Evolutionary conservation across 108 stramenopile species (phyloP).

Genomic region (Pseudonitzschia multiseries): DNA sequence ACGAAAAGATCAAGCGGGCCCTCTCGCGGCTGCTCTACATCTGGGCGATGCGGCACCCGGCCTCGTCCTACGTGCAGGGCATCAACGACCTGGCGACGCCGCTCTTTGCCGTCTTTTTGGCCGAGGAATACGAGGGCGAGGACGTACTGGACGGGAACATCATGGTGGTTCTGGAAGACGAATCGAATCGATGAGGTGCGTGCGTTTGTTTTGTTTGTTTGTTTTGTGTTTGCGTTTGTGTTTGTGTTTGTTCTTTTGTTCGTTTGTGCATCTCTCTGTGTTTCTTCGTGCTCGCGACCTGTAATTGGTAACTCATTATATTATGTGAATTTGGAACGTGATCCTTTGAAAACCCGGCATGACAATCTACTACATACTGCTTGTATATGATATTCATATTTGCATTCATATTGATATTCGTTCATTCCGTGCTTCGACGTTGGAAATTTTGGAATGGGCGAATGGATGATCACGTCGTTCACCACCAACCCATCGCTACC

Average conservation of each 20-base stretch:
- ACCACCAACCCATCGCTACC: too few relatives aligned
- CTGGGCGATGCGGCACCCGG: slow-evolving; percentile 98
- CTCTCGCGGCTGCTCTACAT: slow-evolving; percentile 91
- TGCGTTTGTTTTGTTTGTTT: background rate
- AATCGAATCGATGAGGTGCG: slow-evolving; percentile 57
- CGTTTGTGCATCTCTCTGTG: background rate
- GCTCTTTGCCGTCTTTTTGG: slow-evolving; percentile 87
- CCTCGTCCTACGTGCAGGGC: slow-evolving; percentile 95
- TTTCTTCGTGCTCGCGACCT: background rate
- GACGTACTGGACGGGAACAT: slow-evolving; percentile 60
- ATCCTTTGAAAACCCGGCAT: too few relatives aligned
- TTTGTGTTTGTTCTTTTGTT: background rate
- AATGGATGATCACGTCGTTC: too few relatives aligned
- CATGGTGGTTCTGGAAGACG: slow-evolving; percentile 66
- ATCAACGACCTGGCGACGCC: slow-evolving; percentile 98
- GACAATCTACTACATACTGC: too few relatives aligned
- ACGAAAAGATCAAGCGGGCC: slow-evolving; percentile 80
- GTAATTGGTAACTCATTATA: too few relatives aligned
- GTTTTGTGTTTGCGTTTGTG: background rate
- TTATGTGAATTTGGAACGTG: too few relatives aligned
- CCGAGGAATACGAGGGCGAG: slow-evolving; percentile 63
- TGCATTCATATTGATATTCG: too few relatives aligned
- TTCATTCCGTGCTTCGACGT: background rate
- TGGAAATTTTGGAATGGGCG: too few relatives aligned
- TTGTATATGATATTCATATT: too few relatives aligned